A percentile compares a stretch with the other conserved stretches of the same genome.
These are phyloP conservation scores for Hyaloscypha variabilis DNA, from an alignment of 495 filamentous ascomycete genomes.

Conservation along the genomic window DNA sequence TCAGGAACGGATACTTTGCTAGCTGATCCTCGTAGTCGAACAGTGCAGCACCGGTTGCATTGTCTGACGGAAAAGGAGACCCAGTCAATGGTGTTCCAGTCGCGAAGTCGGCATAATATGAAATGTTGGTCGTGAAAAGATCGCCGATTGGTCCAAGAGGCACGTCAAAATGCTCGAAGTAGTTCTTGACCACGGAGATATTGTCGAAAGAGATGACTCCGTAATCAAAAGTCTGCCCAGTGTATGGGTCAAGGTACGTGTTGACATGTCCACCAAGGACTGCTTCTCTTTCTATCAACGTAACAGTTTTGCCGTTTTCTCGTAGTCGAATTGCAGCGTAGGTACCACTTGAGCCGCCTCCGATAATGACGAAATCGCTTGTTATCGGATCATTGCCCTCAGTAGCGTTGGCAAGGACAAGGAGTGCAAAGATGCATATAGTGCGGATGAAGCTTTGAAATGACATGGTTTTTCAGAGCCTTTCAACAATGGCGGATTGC, in stretches of 20 bases:
- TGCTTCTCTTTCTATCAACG: slow-evolving; percentile 47
- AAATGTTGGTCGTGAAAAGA: not conserved
- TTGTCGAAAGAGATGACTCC: slow-evolving; percentile 23
- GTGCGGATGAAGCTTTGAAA: no score
- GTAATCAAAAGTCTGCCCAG: slow-evolving; percentile 15
- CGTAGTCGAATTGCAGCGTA: slow-evolving; percentile 47
- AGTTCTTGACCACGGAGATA: slow-evolving; percentile 39
- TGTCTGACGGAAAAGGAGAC: not conserved
- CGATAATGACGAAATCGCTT: slow-evolving; percentile 51
- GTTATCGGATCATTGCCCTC: slow-evolving; percentile 9
- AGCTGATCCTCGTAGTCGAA: not conserved
- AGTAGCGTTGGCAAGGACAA: no score
- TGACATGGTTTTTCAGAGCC: no score
- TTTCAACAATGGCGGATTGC: no score
- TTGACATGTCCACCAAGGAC: slow-evolving; percentile 51
- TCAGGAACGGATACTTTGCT: slow-evolving; percentile 14
- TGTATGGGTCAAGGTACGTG: slow-evolving; percentile 39
- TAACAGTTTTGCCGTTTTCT: slow-evolving; percentile 41
- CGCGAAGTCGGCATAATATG: slow-evolving; percentile 4
- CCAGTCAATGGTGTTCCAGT: slow-evolving; percentile 1
- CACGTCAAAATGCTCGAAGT: slow-evolving; percentile 44
- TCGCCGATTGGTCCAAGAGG: slow-evolving; percentile 8
- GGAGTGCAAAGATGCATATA: no score
- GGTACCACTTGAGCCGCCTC: slow-evolving; percentile 51
- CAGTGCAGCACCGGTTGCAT: not conserved